Evolutionary conservation across 2,329 filamentous ascomycete genomes (phyloP), one percentile per base, ranked within the genome.

Genomic region (Penicillium verrucosum): DNA sequence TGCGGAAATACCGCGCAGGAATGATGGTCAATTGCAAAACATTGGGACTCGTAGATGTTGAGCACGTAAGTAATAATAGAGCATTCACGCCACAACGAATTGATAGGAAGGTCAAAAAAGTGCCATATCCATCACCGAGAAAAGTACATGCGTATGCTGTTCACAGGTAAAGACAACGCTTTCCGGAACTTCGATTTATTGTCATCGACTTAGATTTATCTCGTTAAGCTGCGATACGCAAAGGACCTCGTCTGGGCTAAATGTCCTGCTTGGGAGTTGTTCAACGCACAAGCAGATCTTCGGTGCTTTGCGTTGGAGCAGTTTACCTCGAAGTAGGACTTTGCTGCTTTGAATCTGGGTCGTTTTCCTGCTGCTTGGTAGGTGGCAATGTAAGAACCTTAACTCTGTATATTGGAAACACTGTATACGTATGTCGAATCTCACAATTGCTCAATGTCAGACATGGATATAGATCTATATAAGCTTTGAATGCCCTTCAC

Each of bases 351-450:
- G 42, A 14, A 30, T 8, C 12, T 34, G 18, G 2, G 18, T 14
- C 4, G 4, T 25, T 21, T 34, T 11, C 18, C 18, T 25, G 10
- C n/a, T n/a, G n/a, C 12, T 12, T 25, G 6, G 6, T 2, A 18
- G 14, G 32, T 73, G 45, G 60, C 61, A 5, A 62, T 69, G 51
- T 70, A 48, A 60, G 18, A 11, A 40, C 21, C 9, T 29, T 18
- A 21, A 49, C 7, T 18, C 14, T 27, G 30, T 47, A 8, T 21
- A 48, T 41, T 40, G 43, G 34, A 21, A 48, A 48, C 41, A 23
- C 18, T 23, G 36, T 32, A 32, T 21, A 21, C 11, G 23, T 32
- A 37, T 48, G 40, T 53, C 34, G 27, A 27, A 27, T 21, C 27
- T 47, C 25, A 32, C 32, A 32, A 23, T 30, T 18, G n/a, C 21